These are phyloP conservation scores for Zanthoxylum bungeanum DNA, from an alignment of 345 rosid genomes.

Conservation along the genomic window DNA sequence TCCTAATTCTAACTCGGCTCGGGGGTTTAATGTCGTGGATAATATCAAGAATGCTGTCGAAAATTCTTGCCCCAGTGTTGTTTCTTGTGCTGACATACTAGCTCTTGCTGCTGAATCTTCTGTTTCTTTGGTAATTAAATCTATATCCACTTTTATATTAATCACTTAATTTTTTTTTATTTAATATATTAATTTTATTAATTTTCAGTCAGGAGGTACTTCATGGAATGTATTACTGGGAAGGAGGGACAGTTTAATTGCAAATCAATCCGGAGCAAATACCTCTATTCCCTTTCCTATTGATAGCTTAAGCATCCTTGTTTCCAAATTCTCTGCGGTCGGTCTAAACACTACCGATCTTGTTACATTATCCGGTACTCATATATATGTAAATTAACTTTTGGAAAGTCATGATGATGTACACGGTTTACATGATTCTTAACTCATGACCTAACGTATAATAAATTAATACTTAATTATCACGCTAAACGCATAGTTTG, in stretches of 20 bases:
- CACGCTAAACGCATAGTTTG: no score
- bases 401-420: no score
- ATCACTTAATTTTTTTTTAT: neutral
- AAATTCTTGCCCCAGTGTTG: slow-evolving; percentile 60
- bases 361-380: slow-evolving; percentile 65
- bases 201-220: slow-evolving; percentile 72
- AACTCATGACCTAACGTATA: no score
- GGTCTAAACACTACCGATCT: slow-evolving; percentile 66
- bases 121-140: slow-evolving; percentile 48
- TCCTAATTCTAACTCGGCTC: slow-evolving; percentile 45
- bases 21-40: slow-evolving; percentile 73
- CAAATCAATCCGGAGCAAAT: slow-evolving; percentile 44
- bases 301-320: slow-evolving; percentile 38
- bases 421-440: no score
- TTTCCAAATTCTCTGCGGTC: slow-evolving; percentile 50
- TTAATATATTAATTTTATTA: neutral
- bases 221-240: slow-evolving; percentile 63
- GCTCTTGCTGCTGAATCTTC: slow-evolving; percentile 64
- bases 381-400: no score
- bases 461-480: no score
- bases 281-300: slow-evolving; percentile 53
- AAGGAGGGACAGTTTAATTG: slow-evolving; percentile 68
- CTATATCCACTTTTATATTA: no score
- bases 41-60: slow-evolving; percentile 62
- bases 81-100: slow-evolving; percentile 75